A percentile compares a stretch with the other conserved stretches of the same genome.
Conservation (phyloP, 164 flowering plant genomes). For the Liquidambar formosana region DNA sequence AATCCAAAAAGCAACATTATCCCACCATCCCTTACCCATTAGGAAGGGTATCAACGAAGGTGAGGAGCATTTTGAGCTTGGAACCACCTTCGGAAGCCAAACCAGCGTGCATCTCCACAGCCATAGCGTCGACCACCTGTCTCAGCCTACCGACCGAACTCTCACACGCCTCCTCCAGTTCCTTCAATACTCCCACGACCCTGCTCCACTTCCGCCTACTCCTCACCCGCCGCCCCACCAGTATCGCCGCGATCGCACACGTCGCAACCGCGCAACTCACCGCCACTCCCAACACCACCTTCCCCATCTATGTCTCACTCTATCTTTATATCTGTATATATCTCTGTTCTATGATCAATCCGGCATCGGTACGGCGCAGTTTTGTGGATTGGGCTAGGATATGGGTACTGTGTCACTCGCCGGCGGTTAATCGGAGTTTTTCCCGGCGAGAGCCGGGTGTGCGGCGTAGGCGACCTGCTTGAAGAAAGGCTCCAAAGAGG, state of each 20-base stretch:
- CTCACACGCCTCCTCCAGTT: constrained; percentile 67
- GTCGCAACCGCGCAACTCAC: constrained; percentile 65
- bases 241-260: constrained; percentile 68
- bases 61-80: constrained; percentile 88
- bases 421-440: neutral
- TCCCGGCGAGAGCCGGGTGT: neutral
- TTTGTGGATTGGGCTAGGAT: neutral
- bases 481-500: constrained; percentile 28
- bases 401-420: neutral
- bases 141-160: constrained; percentile 58
- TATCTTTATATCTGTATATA: neutral
- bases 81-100: constrained; percentile 96
- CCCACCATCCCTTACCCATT: constrained; percentile 51
- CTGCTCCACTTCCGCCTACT: constrained; percentile 70
- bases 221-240: constrained; percentile 64
- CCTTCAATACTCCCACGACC: constrained; percentile 64
- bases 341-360: neutral
- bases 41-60: constrained; percentile 74
- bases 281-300: constrained; percentile 59
- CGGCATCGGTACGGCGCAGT: constrained; percentile 7
- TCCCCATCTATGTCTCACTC: constrained; percentile 52
- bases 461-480: constrained; percentile 24
- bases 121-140: constrained; percentile 89
- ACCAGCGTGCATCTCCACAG: constrained; percentile 98
- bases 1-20: neutral